Percentiles rank a stretch among this genome's conserved stretches.
Conservation (phyloP, 495 filamentous ascomycete species). For the Lindgomyces ingoldianus region DNA sequence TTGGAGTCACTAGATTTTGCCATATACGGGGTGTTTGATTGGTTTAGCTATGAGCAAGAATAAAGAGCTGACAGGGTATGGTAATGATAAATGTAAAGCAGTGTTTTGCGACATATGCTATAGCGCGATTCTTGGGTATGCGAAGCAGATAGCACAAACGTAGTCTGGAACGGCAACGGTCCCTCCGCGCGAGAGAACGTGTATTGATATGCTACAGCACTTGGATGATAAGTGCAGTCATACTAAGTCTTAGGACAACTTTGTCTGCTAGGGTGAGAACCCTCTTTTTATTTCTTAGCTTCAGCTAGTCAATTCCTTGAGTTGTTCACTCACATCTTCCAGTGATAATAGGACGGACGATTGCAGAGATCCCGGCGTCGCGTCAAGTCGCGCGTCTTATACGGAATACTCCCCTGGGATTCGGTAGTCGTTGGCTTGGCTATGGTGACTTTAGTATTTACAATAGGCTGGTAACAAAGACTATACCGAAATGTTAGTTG, state of each 20-base stretch:
- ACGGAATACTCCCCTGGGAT: not conserved
- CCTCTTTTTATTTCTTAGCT: too few relatives aligned
- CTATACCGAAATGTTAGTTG: not conserved
- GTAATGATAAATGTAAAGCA: too few relatives aligned
- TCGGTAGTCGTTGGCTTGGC: not conserved
- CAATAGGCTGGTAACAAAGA: not conserved
- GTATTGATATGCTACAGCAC: too few relatives aligned
- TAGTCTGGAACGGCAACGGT: too few relatives aligned
- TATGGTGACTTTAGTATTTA: not conserved
- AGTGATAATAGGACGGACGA: not conserved
- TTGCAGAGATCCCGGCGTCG: not conserved
- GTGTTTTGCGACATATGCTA: constrained; percentile 16
- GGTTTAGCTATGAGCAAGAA: too few relatives aligned
- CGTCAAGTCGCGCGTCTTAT: not conserved
- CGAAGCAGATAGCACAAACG: not conserved
- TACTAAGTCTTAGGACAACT: too few relatives aligned
- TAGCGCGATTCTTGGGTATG: not conserved
- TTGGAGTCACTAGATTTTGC: not conserved
- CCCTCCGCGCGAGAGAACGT: too few relatives aligned
- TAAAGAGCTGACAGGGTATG: too few relatives aligned
- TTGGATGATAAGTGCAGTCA: too few relatives aligned
- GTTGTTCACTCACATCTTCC: not conserved
- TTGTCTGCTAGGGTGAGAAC: too few relatives aligned
- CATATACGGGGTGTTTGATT: constrained; percentile 9
- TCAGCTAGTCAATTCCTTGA: too few relatives aligned